Conservation (phyloP, 768 basidiomycete species). For the Macrolepiota dolichaula region DNA sequence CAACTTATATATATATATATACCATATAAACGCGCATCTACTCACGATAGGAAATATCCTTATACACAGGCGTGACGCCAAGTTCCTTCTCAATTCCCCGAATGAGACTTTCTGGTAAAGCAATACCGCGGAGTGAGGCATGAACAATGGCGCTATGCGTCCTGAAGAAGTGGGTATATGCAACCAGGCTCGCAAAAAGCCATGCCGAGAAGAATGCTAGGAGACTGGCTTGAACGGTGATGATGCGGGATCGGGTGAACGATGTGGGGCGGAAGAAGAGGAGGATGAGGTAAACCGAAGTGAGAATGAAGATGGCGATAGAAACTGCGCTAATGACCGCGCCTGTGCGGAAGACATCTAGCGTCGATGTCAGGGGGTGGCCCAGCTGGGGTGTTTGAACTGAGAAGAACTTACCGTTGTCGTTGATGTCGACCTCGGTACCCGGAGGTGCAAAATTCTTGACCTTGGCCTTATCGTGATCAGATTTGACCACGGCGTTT, state of each 20-base stretch:
- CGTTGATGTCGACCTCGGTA: slow-evolving; percentile 17
- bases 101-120: slow-evolving; percentile 22
- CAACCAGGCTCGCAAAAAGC: slow-evolving; percentile 41
- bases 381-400: neutral
- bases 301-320: slow-evolving; percentile 15
- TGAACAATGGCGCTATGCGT: slow-evolving; percentile 33
- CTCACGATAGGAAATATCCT: slow-evolving; percentile 1
- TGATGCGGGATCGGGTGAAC: slow-evolving; percentile 12
- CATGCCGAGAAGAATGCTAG: slow-evolving; percentile 39
- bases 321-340: slow-evolving; percentile 17
- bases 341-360: slow-evolving; percentile 21
- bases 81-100: neutral
- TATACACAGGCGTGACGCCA: neutral
- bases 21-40: neutral
- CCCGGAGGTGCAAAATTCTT: slow-evolving; percentile 14
- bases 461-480: slow-evolving; percentile 16
- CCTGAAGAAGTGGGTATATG: slow-evolving; percentile 41
- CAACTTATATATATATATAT: neutral
- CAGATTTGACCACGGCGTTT: slow-evolving; percentile 23
- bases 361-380: neutral
- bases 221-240: slow-evolving; percentile 28
- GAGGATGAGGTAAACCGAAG: slow-evolving; percentile 12
- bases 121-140: slow-evolving; percentile 29
- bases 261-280: slow-evolving; percentile 15
- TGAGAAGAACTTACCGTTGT: slow-evolving; percentile 14